Percentiles rank a stretch among this genome's conserved stretches.
These are phyloP conservation scores for Thelephora aurantiotincta DNA, from an alignment of 768 basidiomycete species.

Conservation along the genomic window DNA sequence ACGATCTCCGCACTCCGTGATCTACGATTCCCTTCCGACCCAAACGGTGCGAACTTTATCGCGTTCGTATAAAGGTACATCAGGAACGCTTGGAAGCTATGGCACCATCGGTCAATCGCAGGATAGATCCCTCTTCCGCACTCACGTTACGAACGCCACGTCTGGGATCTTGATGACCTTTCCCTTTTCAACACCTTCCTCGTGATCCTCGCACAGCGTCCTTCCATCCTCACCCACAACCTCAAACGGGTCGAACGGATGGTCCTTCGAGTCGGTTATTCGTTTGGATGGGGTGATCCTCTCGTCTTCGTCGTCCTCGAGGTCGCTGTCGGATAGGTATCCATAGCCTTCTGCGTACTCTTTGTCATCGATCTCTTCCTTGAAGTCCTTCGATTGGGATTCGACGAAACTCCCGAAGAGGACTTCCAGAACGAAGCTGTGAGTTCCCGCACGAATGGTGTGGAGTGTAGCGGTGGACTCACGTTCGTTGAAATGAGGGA, in stretches of 20 bases:
- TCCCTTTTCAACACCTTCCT: not conserved
- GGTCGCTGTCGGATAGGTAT: slow-evolving; percentile 21
- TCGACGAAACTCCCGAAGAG: not conserved
- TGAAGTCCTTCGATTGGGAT: not conserved
- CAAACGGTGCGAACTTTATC: slow-evolving; percentile 7
- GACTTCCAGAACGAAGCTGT: not conserved
- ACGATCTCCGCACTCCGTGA: not conserved
- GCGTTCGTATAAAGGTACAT: slow-evolving; percentile 9
- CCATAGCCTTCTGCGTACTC: slow-evolving; percentile 10
- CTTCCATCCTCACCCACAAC: too few species aligned
- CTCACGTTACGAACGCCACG: not conserved
- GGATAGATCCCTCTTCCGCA: not conserved
- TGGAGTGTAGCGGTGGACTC: slow-evolving; percentile 4
- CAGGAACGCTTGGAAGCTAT: slow-evolving; percentile 9
- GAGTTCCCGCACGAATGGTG: not conserved
- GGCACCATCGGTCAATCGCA: not conserved
- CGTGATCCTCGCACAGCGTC: too few species aligned
- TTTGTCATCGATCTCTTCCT: not conserved
- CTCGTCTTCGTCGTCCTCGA: slow-evolving; percentile 15
- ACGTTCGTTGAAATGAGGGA: slow-evolving; percentile 18
- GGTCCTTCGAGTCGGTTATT: too few species aligned
- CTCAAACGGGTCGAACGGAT: too few species aligned
- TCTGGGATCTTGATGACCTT: not conserved
- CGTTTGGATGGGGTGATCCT: not conserved
- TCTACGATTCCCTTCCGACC: slow-evolving; percentile 3